A percentile compares a stretch with the other conserved stretches of the same genome.
These are phyloP conservation scores for Plicaturopsis crispa DNA, from an alignment of 768 basidiomycete species.

Conservation along the genomic window DNA sequence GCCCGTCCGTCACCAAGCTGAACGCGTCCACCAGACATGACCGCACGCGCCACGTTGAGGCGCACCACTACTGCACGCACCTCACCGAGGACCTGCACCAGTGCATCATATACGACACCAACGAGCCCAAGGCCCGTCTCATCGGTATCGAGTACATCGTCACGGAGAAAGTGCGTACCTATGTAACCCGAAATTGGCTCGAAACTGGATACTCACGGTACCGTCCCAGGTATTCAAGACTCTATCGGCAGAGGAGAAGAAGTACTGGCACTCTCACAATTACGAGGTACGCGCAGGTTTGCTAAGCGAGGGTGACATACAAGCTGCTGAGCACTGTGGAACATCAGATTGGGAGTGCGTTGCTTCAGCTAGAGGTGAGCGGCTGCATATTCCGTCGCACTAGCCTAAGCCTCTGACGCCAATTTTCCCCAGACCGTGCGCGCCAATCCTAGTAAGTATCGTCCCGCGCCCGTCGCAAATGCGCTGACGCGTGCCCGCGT, in stretches of 20 bases:
- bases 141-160: constrained; percentile 51
- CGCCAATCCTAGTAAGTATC: constrained; percentile 15
- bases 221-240: constrained; percentile 30
- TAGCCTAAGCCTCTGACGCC: background rate
- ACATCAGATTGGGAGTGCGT: constrained; percentile 27
- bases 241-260: constrained; percentile 37
- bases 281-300: constrained; percentile 27
- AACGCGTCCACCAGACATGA: too few relatives aligned
- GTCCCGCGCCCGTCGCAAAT: background rate
- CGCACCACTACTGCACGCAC: constrained; percentile 30
- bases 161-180: constrained; percentile 27
- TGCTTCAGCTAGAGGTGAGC: constrained; percentile 22
- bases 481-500: background rate
- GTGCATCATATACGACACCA: constrained; percentile 37
- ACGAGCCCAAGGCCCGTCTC: constrained; percentile 32
- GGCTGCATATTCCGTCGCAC: background rate
- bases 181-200: constrained; percentile 1
- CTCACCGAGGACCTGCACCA: constrained; percentile 21
- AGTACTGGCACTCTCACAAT: constrained; percentile 48
- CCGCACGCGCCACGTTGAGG: constrained; percentile 26
- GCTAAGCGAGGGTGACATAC: constrained; percentile 1
- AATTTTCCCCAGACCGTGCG: constrained; percentile 12
- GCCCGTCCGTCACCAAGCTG: too few relatives aligned
- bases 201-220: background rate
- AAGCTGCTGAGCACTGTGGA: background rate